Conservation (phyloP, 441 rosid genomes). For the Populus tomentosa region DNA sequence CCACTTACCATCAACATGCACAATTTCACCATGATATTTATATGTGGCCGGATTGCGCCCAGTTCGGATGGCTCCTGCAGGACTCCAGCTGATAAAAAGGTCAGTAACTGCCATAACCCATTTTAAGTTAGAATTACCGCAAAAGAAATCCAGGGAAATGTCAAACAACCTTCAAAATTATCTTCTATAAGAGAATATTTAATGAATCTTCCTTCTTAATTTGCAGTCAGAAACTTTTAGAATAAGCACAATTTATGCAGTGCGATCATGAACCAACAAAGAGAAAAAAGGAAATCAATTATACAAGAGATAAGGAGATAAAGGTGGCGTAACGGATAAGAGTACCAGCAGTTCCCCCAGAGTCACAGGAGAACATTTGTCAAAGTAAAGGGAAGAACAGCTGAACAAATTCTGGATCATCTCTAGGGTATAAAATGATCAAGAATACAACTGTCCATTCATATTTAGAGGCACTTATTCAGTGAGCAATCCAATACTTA, state of each 20-base stretch:
- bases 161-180: neutral
- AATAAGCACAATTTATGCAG: neutral
- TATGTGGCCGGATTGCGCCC: constrained; percentile 84
- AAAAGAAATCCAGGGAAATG: neutral
- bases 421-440: neutral
- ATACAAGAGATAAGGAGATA: neutral
- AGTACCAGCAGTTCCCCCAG: no score
- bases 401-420: neutral
- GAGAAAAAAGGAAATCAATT: neutral
- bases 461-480: neutral
- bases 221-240: neutral
- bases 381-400: neutral
- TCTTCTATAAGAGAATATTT: neutral
- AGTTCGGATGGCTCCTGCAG: constrained; percentile 84
- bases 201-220: neutral
- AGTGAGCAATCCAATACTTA: neutral
- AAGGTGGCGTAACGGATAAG: neutral
- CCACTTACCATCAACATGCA: constrained; percentile 63
- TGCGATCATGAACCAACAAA: neutral
- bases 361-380: neutral
- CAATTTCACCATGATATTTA: constrained; percentile 45
- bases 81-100: constrained; percentile 70
- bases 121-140: neutral
- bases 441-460: neutral
- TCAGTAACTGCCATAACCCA: constrained; percentile 10